These are phyloP conservation scores for Psilocybe subaeruginosa DNA, from an alignment of 768 basidiomycete species.

Conservation along the genomic window DNA sequence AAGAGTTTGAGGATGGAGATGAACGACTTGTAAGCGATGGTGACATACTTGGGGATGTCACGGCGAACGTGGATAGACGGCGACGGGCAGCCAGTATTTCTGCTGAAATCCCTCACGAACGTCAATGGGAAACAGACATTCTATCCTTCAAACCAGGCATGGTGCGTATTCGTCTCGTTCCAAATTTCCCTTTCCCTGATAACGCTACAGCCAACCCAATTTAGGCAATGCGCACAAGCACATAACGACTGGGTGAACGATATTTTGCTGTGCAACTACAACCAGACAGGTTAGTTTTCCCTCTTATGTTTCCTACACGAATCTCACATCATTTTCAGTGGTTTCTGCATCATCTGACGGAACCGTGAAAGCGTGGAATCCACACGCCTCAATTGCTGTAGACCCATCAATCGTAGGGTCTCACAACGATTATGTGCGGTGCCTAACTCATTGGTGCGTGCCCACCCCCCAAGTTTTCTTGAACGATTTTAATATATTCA, in stretches of 20 bases:
- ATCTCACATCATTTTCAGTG: slow-evolving; percentile 44
- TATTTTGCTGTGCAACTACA: slow-evolving; percentile 86
- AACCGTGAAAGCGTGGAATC: slow-evolving; percentile 91
- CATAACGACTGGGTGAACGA: slow-evolving; percentile 99
- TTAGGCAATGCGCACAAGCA: slow-evolving; percentile 86
- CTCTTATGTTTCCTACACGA: not conserved
- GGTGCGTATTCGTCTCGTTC: slow-evolving; percentile 38
- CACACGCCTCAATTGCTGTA: slow-evolving; percentile 62
- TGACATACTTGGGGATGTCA: slow-evolving; percentile 77
- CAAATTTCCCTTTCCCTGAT: not conserved
- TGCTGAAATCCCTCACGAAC: slow-evolving; percentile 61
- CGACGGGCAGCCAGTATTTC: slow-evolving; percentile 36
- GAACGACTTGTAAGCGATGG: slow-evolving; percentile 66
- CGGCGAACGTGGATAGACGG: slow-evolving; percentile 29
- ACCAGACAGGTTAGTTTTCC: slow-evolving; percentile 72
- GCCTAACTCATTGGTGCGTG: slow-evolving; percentile 71
- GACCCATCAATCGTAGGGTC: slow-evolving; percentile 73
- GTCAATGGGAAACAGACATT: slow-evolving; percentile 79
- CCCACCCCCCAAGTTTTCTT: not conserved
- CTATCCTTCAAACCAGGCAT: slow-evolving; percentile 48
- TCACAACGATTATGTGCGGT: slow-evolving; percentile 88
- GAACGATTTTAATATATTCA: slow-evolving; percentile 19
- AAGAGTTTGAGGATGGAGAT: slow-evolving; percentile 66
- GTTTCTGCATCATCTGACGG: slow-evolving; percentile 96
- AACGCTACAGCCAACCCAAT: slow-evolving; percentile 37